These are phyloP conservation scores for Dipteronia dyeriana DNA, from an alignment of 345 rosid species.

Conservation along the genomic window DNA sequence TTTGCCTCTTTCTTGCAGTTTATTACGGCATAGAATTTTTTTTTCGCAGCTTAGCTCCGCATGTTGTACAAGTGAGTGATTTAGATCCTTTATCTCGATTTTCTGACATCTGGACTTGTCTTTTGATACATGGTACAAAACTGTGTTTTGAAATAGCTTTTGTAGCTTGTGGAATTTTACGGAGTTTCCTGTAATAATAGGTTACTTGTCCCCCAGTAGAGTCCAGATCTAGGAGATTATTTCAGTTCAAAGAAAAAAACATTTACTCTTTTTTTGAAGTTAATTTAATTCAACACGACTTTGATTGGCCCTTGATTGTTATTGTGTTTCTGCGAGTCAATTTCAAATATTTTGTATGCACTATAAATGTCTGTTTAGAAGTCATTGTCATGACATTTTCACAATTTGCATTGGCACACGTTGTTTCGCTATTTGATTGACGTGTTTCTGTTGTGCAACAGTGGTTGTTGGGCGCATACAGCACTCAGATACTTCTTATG, in stretches of 20 bases:
- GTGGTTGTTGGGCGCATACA: conserved; percentile 89
- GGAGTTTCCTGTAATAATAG: neutral
- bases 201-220: neutral
- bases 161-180: neutral
- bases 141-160: neutral
- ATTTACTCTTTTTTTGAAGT: no score
- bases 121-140: neutral
- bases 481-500: conserved; percentile 80
- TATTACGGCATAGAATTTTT: conserved; percentile 77
- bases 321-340: neutral
- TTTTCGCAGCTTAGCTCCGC: conserved; percentile 67
- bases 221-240: neutral
- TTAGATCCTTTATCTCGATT: neutral
- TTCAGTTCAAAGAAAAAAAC: neutral
- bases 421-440: conserved; percentile 6
- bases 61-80: conserved; percentile 64
- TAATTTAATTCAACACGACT: neutral
- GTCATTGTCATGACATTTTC: neutral
- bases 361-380: neutral
- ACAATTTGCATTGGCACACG: neutral
- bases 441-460: conserved; percentile 35
- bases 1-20: conserved; percentile 48
- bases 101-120: neutral
- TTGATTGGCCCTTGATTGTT: neutral
- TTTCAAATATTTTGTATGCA: neutral